Conservation (phyloP, 805 yeast genomes). For the Grigorovia humatica region DNA sequence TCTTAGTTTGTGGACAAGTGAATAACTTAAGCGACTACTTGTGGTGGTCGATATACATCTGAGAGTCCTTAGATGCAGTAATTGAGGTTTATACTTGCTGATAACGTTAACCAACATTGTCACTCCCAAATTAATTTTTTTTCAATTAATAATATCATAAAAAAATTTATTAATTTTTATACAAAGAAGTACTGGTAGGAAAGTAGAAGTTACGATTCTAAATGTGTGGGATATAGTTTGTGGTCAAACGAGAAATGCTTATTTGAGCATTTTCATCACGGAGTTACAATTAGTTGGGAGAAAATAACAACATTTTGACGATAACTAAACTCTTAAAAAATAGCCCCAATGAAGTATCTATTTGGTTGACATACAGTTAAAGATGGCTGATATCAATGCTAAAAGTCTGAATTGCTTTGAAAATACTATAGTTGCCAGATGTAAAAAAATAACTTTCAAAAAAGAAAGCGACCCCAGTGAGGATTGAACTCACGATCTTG, state of each 20-base stretch:
- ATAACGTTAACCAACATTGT: neutral
- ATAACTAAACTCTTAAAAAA: too few species aligned
- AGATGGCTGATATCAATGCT: neutral
- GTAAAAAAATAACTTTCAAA: neutral
- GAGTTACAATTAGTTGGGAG: too few species aligned
- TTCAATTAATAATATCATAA: neutral
- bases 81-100: neutral
- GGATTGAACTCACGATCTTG: constrained; percentile 55
- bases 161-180: too few species aligned
- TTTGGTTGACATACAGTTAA: too few species aligned
- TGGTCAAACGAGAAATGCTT: too few species aligned
- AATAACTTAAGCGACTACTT: too few species aligned
- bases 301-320: too few species aligned
- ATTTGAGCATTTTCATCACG: too few species aligned
- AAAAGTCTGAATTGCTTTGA: neutral
- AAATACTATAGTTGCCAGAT: neutral
- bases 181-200: neutral
- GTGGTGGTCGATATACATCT: neutral
- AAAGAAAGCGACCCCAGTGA: constrained; percentile 39
- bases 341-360: too few species aligned
- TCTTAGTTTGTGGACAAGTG: neutral
- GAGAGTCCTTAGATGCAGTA: neutral
- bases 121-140: neutral
- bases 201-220: too few species aligned
- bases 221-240: too few species aligned